These are phyloP conservation scores for Nadsonia commutata DNA, from an alignment of 1,139 yeast species.

Conservation along the genomic window DNA sequence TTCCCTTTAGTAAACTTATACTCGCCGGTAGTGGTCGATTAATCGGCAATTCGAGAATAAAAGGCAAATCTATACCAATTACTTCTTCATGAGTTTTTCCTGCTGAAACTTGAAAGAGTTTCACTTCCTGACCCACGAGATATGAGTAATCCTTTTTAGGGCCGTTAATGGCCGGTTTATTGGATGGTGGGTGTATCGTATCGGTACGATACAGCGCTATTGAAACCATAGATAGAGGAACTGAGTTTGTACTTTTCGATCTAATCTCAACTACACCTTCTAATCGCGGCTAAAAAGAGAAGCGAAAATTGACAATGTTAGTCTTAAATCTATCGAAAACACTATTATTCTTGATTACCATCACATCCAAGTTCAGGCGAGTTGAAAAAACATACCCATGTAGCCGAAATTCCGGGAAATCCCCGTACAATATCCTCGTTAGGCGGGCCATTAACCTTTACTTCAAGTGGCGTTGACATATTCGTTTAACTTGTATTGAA, in stretches of 20 bases:
- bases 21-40: constrained; percentile 24
- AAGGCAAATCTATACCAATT: constrained; percentile 26
- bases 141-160: constrained; percentile 24
- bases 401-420: constrained; percentile 28
- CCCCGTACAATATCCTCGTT: constrained; percentile 29
- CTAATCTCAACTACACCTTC: constrained; percentile 27
- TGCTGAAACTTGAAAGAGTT: constrained; percentile 16
- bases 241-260: constrained; percentile 14
- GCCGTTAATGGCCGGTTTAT: constrained; percentile 20
- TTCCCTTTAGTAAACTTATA: constrained; percentile 20
- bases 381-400: constrained; percentile 19
- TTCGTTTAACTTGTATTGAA: background rate
- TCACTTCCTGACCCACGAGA: constrained; percentile 21
- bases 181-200: constrained; percentile 21
- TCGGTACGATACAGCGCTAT: constrained; percentile 28
- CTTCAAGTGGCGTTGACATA: constrained; percentile 14
- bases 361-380: too few relatives aligned
- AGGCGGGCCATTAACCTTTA: constrained; percentile 24
- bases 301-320: background rate
- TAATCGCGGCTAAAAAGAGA: constrained; percentile 20
- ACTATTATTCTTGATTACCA: too few relatives aligned
- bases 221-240: constrained; percentile 18
- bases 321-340: background rate
- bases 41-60: constrained; percentile 23
- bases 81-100: constrained; percentile 16